Conservation (phyloP, 1,284 basidiomycete species). For the Pseudomicrostroma phylloplanum region DNA sequence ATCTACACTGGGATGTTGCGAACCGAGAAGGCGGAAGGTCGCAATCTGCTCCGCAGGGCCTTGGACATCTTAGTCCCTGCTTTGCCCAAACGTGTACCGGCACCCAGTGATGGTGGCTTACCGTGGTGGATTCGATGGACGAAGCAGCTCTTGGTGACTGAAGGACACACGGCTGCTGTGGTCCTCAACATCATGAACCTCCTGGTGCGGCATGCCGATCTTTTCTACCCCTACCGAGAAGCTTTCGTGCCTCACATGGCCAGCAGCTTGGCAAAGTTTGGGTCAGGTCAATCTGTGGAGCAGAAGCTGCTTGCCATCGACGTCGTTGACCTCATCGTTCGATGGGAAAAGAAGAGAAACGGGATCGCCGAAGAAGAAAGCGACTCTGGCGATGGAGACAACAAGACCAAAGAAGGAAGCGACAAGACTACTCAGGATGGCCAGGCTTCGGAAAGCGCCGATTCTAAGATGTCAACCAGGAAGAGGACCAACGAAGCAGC, state of each 20-base stretch:
- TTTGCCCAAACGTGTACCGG: constrained; percentile 59
- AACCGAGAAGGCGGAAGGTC: constrained; percentile 67
- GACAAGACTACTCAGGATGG: neutral
- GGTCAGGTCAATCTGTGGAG: neutral
- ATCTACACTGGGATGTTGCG: constrained; percentile 91
- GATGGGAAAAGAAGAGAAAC: constrained; percentile 53
- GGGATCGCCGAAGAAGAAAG: constrained; percentile 15
- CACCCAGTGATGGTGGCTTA: constrained; percentile 55
- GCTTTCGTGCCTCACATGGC: constrained; percentile 95
- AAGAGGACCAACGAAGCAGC: neutral
- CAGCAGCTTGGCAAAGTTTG: constrained; percentile 60
- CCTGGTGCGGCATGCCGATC: constrained; percentile 79
- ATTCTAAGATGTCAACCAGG: neutral
- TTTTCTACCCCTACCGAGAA: constrained; percentile 89
- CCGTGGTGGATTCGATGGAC: constrained; percentile 86
- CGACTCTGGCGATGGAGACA: constrained; percentile 5
- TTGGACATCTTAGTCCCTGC: constrained; percentile 84
- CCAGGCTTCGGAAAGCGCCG: neutral
- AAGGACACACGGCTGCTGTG: constrained; percentile 71
- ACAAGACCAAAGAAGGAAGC: constrained; percentile 26
- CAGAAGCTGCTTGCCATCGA: constrained; percentile 63
- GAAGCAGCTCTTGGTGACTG: constrained; percentile 79
- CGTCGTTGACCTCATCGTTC: constrained; percentile 51
- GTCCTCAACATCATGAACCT: constrained; percentile 85
- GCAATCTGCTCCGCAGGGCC: constrained; percentile 74